Evolutionary conservation across 2,329 filamentous ascomycete genomes (phyloP), one percentile per base, ranked within the genome.

Genomic region (Sclerotiophoma versabilis): DNA sequence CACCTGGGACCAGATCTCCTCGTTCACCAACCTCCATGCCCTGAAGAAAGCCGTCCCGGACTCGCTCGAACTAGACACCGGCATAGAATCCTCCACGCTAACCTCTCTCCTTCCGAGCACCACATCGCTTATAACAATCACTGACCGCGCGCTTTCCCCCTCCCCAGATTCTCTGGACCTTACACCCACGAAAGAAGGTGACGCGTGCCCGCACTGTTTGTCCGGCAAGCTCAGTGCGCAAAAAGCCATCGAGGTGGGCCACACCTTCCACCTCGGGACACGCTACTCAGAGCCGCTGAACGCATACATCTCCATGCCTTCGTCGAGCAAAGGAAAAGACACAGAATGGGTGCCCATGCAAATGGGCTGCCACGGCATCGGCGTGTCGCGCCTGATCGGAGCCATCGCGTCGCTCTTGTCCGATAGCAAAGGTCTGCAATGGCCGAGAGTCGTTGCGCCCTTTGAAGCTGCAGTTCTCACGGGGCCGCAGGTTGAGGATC

Each of bases 281-380:
- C 86, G 93, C 25, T 99, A 99, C 77, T 93, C 90, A 20, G 80
- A 84, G 17, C 88, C 92, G 0, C 81, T 99, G 0, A 78, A 83
- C 7, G 89, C 91, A 1, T 80, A 76, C 0, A 83, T 95, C 2
- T 77, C 79, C 12, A 62, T 64, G 80, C 22, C 82, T 2, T 25
- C 39, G 0, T 10, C 77, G n/a, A n/a, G n/a, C n/a, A n/a, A n/a
- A 22, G 66, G 63, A 4, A 26, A 59, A 62, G 57, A 32, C 25
- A 60, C 75, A 14, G 72, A 73, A 8, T 46, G 52, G 46, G 80
- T 86, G 0, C 81, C 87, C 0, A 83, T 96, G 68, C 86, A 96
- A 61, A 99, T 99, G 95, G 95, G 95, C 49, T 99, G 95, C 72
- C 92, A 97, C 70, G 95, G 95, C 0, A 96, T 99, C 57, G 95